Evolutionary conservation across 164 flowering plant genomes (phyloP), one percentile per base, ranked within the genome.

Genomic region (Hamamelis virginiana): DNA sequence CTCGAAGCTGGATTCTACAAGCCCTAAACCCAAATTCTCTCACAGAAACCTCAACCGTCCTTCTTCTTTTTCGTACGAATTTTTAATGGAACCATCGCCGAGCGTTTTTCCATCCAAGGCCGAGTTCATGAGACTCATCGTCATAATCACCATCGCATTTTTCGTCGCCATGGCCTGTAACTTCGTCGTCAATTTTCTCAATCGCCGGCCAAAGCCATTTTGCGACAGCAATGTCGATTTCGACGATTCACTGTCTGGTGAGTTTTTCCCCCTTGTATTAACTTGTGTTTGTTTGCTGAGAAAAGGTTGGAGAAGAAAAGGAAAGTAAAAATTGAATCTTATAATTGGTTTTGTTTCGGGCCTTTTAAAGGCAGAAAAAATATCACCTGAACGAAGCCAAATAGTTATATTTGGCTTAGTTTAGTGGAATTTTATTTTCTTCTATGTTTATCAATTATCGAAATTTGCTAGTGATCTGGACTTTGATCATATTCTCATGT

Each of bases 101-200:
- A 70, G 43, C 26, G 61, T 90, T 18, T 80, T 89, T 13, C 97
- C 94, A 9, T 85, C 96, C 0, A 82, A 81, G 62, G 62, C 71
- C 38, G 98, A 94, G 38, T 51, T 91, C 33, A 28, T 76, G 10
- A 78, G 74, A 55, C 86, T 94, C 63, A 3, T 87, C 15, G 68
- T 81, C 8, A 89, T 87, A 5, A 38, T 91, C 47, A 70, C 81
- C 46, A 78, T 91, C 70, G 96, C 98, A 0, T 55, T 83, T 25
- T 60, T 75, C 0, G 89, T 91, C 25, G 86, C 86, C 50, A 3
- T 81, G 14, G 28, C 80, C 50, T 90, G 92, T 74, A 80, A 87
- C 73, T 81, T 73, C 77, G 38, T 83, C 1, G 60, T 65, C 69
- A 61, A 38, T 6, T 12, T 71, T 55, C 53, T 84, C 67, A 74